Base-by-base conservation (phyloP, 2,329 filamentous ascomycete genomes). In the Apiospora marii region DNA sequence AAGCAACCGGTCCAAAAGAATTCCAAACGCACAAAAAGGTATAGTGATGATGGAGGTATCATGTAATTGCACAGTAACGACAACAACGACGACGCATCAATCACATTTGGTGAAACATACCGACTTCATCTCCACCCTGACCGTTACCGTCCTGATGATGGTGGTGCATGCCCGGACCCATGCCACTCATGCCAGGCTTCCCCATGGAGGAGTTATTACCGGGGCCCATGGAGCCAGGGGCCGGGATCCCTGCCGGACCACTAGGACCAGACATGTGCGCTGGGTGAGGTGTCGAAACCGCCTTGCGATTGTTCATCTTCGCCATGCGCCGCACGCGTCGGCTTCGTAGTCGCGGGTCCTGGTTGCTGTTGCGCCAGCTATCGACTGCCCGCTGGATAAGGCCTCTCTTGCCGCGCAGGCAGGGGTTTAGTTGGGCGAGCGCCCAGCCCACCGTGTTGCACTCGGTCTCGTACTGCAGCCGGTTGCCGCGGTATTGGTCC, bases 381-480 rank as follows among this genome's bases (percentile, higher is more conserved):
- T 99, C 96, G 64, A 99, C 96, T 1, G 96, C 96, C 76, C 96
- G 90, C 85, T 99, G 96, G 77, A 99, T 99, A 73, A 99, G 88
- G 10, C 96, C 96, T 77, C 96, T 91, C 87, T 98, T 98, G 77
- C 96, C 96, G 75, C 96, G 91, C 73, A 98, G 88, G 72, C 94
- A 93, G 10, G 95, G 92, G 82, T 99, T 99, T 71, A 99, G 86
- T 80, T 98, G 93, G 2, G 96, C 96, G 76, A 99, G 85, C 16
- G 96, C 96, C 96, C 96, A 99, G n/a, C 96, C 96, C n/a, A 99
- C 96, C 0, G 95, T 94, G 84, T 99, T 99, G 88, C 96, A 99
- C 85, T 99, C 96, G 22, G 94, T 98, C 86, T 99, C 96, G 83
- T 99, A 99, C 77, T 96, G 93, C 77, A 98, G 86, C 22, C 96